Conservation (phyloP, 1,284 basidiomycete species). For the Ceratobasidium sp. region DNA sequence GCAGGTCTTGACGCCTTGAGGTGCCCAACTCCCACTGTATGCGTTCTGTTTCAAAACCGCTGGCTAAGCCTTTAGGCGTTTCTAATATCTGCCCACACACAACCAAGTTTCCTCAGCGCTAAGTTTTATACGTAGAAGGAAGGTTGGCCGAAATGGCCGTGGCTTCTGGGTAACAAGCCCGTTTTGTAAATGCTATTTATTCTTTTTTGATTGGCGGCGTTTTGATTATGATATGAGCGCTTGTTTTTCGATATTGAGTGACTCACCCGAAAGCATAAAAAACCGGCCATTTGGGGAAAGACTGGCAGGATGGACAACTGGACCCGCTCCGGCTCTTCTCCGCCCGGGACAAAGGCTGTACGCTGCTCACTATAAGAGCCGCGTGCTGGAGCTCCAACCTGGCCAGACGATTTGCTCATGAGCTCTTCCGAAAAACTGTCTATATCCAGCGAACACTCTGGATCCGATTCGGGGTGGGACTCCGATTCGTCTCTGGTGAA, state of each 20-base stretch:
- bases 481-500: background rate
- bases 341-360: slow-evolving; percentile 12
- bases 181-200: background rate
- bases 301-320: background rate
- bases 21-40: background rate
- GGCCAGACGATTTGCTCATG: background rate
- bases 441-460: slow-evolving; percentile 6
- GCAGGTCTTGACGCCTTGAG: background rate
- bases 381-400: background rate
- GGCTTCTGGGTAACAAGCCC: background rate
- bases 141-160: background rate
- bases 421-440: background rate
- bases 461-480: background rate
- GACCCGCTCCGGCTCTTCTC: background rate
- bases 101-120: too few species aligned
- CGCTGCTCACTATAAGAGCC: background rate
- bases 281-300: background rate
- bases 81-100: background rate
- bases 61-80: background rate
- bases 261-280: background rate
- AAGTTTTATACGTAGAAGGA: background rate
- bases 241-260: background rate
- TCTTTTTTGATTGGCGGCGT: background rate
- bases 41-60: background rate
- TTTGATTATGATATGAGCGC: background rate